These are phyloP conservation scores for Cymbopogon flexuosus DNA, from an alignment of 202 grass and related monocot genomes.

Conservation along the genomic window DNA sequence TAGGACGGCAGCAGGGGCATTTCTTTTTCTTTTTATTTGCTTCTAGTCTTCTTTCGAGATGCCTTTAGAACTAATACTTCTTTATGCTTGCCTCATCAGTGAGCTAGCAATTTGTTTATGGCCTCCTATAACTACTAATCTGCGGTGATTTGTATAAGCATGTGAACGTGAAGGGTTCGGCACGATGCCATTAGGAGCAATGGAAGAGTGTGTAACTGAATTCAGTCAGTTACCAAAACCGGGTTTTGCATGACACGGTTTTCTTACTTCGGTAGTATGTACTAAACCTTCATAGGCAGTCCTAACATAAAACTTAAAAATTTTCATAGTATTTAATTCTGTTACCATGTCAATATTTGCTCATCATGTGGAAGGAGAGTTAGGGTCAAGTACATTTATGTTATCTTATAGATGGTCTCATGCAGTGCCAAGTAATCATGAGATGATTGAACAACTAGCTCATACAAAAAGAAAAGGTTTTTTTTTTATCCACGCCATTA, in stretches of 20 bases:
- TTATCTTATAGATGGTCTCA: too few species aligned
- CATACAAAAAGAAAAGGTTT: too few species aligned
- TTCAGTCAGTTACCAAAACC: neutral
- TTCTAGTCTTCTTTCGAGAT: neutral
- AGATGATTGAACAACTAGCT: too few species aligned
- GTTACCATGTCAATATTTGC: too few species aligned
- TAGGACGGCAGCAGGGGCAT: neutral
- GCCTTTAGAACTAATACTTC: neutral
- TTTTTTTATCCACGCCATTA: too few species aligned
- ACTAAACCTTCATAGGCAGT: too few species aligned
- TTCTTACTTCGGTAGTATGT: neutral
- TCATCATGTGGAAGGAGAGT: too few species aligned
- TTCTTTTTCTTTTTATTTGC: neutral
- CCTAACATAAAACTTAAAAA: too few species aligned
- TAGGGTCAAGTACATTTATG: too few species aligned
- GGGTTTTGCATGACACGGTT: neutral
- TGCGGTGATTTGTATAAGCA: conserved; percentile 27
- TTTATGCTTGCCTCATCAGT: neutral
- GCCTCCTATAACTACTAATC: neutral
- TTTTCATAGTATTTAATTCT: too few species aligned
- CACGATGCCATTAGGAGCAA: neutral
- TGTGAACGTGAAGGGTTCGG: conserved; percentile 15
- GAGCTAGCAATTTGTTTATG: conserved; percentile 37
- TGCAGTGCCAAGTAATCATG: too few species aligned
- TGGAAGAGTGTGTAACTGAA: neutral